Conservation (phyloP, 2,329 filamentous ascomycete species). For the Penicillium sp. region DNA sequence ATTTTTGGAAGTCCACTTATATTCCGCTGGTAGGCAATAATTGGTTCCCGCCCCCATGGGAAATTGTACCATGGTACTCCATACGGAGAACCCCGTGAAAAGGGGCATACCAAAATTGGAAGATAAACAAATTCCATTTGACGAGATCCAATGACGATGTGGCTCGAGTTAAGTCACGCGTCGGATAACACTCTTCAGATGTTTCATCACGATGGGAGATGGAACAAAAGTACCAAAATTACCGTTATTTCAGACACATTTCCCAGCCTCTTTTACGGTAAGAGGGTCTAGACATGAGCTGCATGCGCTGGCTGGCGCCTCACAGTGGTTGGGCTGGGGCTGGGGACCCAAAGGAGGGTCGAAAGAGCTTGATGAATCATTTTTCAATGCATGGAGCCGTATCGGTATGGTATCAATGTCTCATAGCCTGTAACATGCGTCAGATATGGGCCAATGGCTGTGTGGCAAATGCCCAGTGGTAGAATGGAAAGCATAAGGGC, state of each 20-base stretch:
- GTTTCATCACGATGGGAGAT: neutral
- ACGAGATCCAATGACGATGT: neutral
- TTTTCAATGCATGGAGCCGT: neutral
- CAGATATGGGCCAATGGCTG: conserved; percentile 1
- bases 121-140: neutral
- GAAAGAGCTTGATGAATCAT: conserved; percentile 10
- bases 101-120: neutral
- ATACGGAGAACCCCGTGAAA: neutral
- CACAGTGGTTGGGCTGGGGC: conserved; percentile 12
- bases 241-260: neutral
- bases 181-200: neutral
- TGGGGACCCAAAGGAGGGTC: conserved; percentile 7
- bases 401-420: neutral
- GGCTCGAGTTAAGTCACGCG: neutral
- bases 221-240: conserved; percentile 2
- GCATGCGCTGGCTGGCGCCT: conserved; percentile 9
- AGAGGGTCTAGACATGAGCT: conserved; percentile 20
- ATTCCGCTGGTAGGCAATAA: neutral
- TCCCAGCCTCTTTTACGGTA: conserved; percentile 4
- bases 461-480: neutral
- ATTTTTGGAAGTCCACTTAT: neutral
- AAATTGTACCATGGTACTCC: neutral
- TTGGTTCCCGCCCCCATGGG: neutral
- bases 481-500: neutral
- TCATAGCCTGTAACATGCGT: neutral